Base-by-base conservation (phyloP, 1,284 basidiomycete genomes). In the Pseudozyma hubeiensis region DNA sequence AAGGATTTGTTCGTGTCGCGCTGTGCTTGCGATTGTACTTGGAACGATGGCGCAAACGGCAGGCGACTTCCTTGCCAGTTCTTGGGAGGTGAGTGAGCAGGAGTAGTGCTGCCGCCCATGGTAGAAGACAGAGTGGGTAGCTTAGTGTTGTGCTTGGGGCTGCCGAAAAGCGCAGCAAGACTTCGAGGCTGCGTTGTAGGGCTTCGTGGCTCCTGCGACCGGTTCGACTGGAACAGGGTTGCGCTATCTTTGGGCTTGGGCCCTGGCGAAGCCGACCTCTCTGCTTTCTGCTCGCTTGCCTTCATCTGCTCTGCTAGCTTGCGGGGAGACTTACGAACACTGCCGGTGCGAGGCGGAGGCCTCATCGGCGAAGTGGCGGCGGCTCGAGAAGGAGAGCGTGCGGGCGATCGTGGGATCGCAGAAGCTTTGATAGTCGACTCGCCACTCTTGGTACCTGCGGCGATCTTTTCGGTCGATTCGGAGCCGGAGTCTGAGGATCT, bases 361-460 rank as follows among this genome's bases (percentile, higher is more conserved):
- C 53, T 48, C n/a, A 65, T 48, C 10, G 71, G 71, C n/a, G 66
- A 69, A 19, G 59, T 51, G 11, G 53, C 39, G 10, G 53, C 64
- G 19, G 50, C 33, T 7, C 70, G 70, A 19, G 69, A 59, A 41
- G 70, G 64, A 33, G 70, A 73, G 29, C 70, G 61, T 16, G 55
- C 41, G n/a, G 70, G 70, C 30, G 70, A 73, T 4, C 70, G 70
- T 16, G 70, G 70, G 31, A 64, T 73, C n/a, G 70, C 64, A 8
- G 70, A 67, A 24, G 57, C 64, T 51, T 73, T 73, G 70, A 73
- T 67, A 34, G 70, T 73, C 8, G 70, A 73, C 33, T 67, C 70
- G 34, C 57, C 53, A 44, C 70, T 73, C 50, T 57, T 64, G 53
- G 40, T 58, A 24, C 51, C 56, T 7, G 40, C 37, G 11, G 53